Base-by-base conservation (phyloP, 176 grass and related monocot species). In the Oryza punctata region DNA sequence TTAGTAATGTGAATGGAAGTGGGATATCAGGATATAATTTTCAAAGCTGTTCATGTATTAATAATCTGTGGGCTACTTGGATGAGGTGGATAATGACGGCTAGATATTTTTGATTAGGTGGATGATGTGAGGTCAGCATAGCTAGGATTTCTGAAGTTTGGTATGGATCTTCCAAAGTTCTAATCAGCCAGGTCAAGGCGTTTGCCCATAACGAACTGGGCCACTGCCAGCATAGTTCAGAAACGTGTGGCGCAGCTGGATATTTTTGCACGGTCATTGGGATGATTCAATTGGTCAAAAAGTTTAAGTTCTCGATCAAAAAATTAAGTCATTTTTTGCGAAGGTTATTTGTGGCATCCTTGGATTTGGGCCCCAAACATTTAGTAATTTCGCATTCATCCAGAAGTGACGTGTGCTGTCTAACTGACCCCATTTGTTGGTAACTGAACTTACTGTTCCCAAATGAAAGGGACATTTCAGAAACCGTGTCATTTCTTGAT, bases 231-330 rank as follows among this genome's bases (percentile, higher is more conserved):
- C 33, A n/a, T 59, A 67, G 41, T 73, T 78, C 69, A 61, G 74
- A 75, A 86, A 83, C 75, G 30, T 86, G 79, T 70, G 79, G 73
- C 64, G 85, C 59, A 54, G 57, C 32, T 60, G 77, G 70, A 60
- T 74, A 47, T 60, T 35, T 68, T 12, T 21, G 5, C 78, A 30
- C 13, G 40, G 23, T 6, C 72, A 29, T 40, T 81, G 65, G 57
- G 52, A 70, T 77, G 57, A 85, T 70, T 81, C 64, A 44, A 33
- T 1, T 57, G 24, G 78, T 66, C 72, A 81, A 76, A 89, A 80
- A 57, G 70, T 21, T 85, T 30, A 28, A 71, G 40, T 52, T 23
- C 38, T 35, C 23, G 11, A 52, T 32, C 13, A 7, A 13, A 21
- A 80, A 59, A 3, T 6, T 1, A 64, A 64, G 52, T 25, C 2